Percentiles rank a stretch among this genome's conserved stretches.
These are phyloP conservation scores for Phaeosphaeriaceae sp. DNA, from an alignment of 2,329 filamentous ascomycete species.

Conservation along the genomic window DNA sequence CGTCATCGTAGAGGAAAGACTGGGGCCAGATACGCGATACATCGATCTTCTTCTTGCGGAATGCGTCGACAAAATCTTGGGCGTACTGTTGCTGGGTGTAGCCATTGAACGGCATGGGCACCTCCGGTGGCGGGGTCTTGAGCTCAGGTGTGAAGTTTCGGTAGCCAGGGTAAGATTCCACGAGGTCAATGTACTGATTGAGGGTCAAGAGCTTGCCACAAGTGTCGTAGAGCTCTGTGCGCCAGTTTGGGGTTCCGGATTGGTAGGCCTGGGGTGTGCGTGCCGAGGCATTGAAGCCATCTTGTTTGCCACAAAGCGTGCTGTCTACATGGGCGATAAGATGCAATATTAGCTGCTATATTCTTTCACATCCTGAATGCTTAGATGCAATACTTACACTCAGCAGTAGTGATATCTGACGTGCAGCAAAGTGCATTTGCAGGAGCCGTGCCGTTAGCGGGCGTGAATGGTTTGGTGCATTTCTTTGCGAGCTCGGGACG, in stretches of 20 bases:
- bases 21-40: conserved; percentile 58
- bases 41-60: conserved; percentile 45
- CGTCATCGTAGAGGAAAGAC: conserved; percentile 67
- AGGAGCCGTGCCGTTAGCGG: conserved; percentile 49
- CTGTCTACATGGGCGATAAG: neutral
- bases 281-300: conserved; percentile 66
- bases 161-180: conserved; percentile 58
- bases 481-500: conserved; percentile 69
- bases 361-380: neutral
- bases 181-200: conserved; percentile 66
- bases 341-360: neutral
- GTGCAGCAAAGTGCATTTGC: conserved; percentile 27
- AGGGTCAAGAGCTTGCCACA: conserved; percentile 66
- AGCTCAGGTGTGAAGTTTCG: conserved; percentile 71
- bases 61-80: conserved; percentile 62
- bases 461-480: conserved; percentile 68
- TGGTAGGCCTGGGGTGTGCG: conserved; percentile 63
- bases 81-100: conserved; percentile 70
- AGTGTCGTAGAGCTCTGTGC: conserved; percentile 68
- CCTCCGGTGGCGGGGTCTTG: conserved; percentile 60
- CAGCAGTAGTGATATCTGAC: conserved; percentile 24
- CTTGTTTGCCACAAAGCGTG: conserved; percentile 28
- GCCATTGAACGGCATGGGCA: conserved; percentile 69
- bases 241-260: conserved; percentile 62
- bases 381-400: conserved; percentile 8